These are phyloP conservation scores for Pelargonium nanum DNA, from an alignment of 345 rosid genomes.

Conservation along the genomic window DNA sequence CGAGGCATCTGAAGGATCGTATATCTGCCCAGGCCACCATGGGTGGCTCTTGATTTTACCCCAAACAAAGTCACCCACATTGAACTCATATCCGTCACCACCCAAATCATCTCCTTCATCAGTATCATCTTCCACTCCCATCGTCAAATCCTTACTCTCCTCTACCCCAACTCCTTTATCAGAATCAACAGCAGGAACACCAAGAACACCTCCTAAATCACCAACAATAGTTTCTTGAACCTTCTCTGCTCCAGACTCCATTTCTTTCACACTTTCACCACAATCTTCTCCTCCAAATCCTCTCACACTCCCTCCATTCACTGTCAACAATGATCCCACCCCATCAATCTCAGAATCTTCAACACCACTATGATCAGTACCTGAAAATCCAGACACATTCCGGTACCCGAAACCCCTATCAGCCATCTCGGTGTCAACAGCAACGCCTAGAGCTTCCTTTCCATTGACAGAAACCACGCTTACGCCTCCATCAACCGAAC, in stretches of 20 bases:
- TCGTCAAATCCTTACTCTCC: background rate
- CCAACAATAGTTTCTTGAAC: background rate
- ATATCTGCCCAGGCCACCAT: slow-evolving; percentile 98
- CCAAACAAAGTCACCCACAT: slow-evolving; percentile 89
- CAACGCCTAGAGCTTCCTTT: background rate
- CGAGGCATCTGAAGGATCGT: slow-evolving; percentile 64
- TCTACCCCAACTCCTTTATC: background rate
- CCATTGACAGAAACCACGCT: background rate
- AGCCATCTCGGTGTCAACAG: background rate
- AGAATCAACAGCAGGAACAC: background rate
- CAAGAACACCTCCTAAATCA: background rate
- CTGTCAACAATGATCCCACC: background rate
- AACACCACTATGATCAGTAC: no score
- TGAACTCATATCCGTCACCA: slow-evolving; percentile 32
- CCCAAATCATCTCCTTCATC: slow-evolving; percentile 29
- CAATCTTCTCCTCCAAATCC: background rate
- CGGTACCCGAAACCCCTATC: background rate
- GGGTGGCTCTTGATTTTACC: slow-evolving; percentile 85
- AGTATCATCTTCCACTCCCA: background rate
- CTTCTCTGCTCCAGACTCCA: background rate
- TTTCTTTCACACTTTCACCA: background rate
- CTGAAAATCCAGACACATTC: background rate
- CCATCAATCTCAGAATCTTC: background rate
- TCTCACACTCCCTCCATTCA: background rate
- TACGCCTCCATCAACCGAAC: background rate